phyloP scores from a whole-genome alignment of 129 eudicot species.

The Escallonia rubra region DNA sequence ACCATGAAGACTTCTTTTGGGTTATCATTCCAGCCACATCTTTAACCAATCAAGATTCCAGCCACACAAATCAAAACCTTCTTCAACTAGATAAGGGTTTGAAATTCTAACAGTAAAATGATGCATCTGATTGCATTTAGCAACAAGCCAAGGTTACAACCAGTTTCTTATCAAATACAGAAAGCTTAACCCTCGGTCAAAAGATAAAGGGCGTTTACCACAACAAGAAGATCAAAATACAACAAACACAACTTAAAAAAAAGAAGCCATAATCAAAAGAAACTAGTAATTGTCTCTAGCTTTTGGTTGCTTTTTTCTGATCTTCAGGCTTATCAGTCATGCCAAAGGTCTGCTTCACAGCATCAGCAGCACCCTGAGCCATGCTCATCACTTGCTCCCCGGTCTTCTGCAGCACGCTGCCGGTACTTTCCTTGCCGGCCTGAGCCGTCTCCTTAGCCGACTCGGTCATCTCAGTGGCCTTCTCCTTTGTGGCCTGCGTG shows the following conservation, averaged over 20 bases:
- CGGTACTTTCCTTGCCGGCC: conserved; percentile 55
- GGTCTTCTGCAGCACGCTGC: conserved; percentile 31
- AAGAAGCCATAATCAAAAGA: neutral
- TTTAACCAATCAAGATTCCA: too few relatives aligned
- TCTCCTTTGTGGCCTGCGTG: conserved; percentile 54
- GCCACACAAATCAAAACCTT: too few relatives aligned
- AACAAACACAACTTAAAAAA: neutral
- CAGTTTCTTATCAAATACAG: neutral
- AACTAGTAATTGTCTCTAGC: neutral
- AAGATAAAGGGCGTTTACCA: too few relatives aligned
- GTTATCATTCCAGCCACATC: too few relatives aligned
- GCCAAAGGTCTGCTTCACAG: conserved; percentile 32
- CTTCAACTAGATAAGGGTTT: too few relatives aligned
- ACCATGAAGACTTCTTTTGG: too few relatives aligned
- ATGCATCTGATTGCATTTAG: neutral
- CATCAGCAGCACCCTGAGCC: conserved; percentile 38
- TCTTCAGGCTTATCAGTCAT: conserved; percentile 38
- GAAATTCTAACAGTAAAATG: too few relatives aligned
- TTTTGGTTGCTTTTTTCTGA: neutral
- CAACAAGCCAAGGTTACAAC: neutral
- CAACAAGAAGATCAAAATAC: neutral
- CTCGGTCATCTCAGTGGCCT: conserved; percentile 46
- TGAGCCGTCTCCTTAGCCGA: conserved; percentile 53
- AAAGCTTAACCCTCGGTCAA: too few relatives aligned
- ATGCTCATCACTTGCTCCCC: conserved; percentile 36